phyloP scores from a whole-genome alignment of 345 rosid species.

The Schrenkiella parvula region DNA sequence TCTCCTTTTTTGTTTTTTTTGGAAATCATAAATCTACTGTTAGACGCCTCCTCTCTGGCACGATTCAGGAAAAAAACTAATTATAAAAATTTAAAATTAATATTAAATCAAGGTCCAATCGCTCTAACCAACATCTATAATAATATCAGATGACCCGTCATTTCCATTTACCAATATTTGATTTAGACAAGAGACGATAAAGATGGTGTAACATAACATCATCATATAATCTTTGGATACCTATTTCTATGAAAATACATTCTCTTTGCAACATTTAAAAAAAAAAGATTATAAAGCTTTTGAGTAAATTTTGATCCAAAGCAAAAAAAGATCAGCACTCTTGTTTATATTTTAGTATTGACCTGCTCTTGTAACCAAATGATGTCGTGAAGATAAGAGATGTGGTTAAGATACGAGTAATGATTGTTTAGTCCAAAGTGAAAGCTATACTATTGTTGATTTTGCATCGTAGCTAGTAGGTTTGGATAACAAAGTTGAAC shows the following conservation, averaged over 20 bases:
- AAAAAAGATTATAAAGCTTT: neutral
- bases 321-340: no score
- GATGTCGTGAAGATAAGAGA: conserved; percentile 3
- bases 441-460: conserved; percentile 6
- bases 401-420: conserved; percentile 4
- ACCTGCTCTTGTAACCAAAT: neutral
- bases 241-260: conserved; percentile 1
- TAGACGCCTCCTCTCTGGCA: neutral
- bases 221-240: neutral
- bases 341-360: no score
- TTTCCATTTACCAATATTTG: conserved; percentile 29
- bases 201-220: neutral
- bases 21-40: neutral
- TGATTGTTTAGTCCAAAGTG: conserved; percentile 1
- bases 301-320: neutral
- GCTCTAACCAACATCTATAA: neutral
- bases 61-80: neutral
- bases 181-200: conserved; percentile 22
- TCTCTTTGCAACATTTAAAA: neutral
- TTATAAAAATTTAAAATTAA: neutral
- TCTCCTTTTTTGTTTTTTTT: neutral
- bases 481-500: neutral
- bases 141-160: conserved; percentile 22
- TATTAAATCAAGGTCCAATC: conserved; percentile 15
- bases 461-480: neutral